These are phyloP conservation scores for Fusarium oligoseptatum DNA, from an alignment of 2,329 filamentous ascomycete genomes.

Conservation along the genomic window DNA sequence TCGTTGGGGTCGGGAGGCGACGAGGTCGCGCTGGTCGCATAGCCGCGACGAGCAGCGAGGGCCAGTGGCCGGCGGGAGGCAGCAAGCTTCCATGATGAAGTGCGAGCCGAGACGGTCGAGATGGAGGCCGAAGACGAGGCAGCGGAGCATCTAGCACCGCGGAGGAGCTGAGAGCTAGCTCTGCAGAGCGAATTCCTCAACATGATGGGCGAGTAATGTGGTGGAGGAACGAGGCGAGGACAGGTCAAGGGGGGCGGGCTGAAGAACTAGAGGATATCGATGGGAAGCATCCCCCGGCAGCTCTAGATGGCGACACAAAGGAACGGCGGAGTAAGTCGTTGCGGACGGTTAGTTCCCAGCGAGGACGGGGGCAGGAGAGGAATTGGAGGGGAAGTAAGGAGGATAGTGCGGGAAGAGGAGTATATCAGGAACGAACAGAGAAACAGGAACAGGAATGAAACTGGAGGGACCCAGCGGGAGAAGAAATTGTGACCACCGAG, in stretches of 20 bases:
- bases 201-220: constrained; percentile 65
- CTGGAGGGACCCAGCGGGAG: constrained; percentile 25
- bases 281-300: constrained; percentile 51
- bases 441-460: constrained; percentile 4
- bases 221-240: constrained; percentile 37
- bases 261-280: constrained; percentile 40
- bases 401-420: constrained; percentile 26
- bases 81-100: constrained; percentile 60
- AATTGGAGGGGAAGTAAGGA: constrained; percentile 26
- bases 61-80: constrained; percentile 64
- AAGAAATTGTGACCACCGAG: constrained; percentile 41
- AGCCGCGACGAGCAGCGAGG: constrained; percentile 63
- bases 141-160: constrained; percentile 64
- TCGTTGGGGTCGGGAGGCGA: constrained; percentile 84
- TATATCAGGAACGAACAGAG: constrained; percentile 25
- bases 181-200: constrained; percentile 77
- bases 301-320: constrained; percentile 53
- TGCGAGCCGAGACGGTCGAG: constrained; percentile 55
- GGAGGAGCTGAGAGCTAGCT: constrained; percentile 74
- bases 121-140: constrained; percentile 57
- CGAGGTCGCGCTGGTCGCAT: constrained; percentile 66
- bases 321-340: constrained; percentile 65
- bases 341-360: constrained; percentile 25
- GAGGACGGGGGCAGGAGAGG: constrained; percentile 32
- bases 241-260: constrained; percentile 26